Evolutionary conservation across 2,329 filamentous ascomycete species (phyloP), one percentile per base, ranked within the genome.

Genomic region (Coccinonectria pachysandricola): DNA sequence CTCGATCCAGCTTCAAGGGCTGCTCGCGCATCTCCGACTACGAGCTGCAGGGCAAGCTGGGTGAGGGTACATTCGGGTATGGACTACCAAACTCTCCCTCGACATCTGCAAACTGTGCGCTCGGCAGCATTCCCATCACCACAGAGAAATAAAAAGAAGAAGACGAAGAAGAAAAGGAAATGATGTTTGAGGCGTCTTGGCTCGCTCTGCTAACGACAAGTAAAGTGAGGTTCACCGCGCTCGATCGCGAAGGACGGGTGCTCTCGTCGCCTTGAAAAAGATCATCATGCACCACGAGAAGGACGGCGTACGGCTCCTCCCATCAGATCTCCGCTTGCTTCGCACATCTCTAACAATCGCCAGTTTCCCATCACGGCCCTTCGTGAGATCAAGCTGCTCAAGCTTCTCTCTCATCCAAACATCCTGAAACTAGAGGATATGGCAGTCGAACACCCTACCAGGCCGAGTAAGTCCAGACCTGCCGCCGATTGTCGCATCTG

Each of bases 231-330:
- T 96, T 19, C 85, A 94, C 56, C 91, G 88, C 49, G 91, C 86
- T 35, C 73, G 73, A 35, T 85, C 81, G 15, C 78, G 74, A 46
- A 80, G 71, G 46, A 82, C 75, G 2, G 79, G 82, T 28, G 68
- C 72, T 13, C 56, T 88, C 23, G 81, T 94, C 34, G 91, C 91
- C 4, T 58, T 98, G 48, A 98, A 98, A 64, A 96, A 96, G 68
- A 98, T 98, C 41, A 75, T 98, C 40, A 95, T 96, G 83, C 91
- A 96, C 54, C 93, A 96, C 54, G 91, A 98, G 62, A 96, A 95
- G 54, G 91, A 98, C 57, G 91, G 91, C 25, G 78, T 83, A 58
- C 45, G 75, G 23, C 27, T 26, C 23, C 21, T 29, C 24, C 30
- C 22, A 3, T 21, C 14, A 15, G 27, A 15, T 23, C 13, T 21